Conservation (phyloP, 192 early-diverging fungal species). For the Pilobolus umbonatus region DNA sequence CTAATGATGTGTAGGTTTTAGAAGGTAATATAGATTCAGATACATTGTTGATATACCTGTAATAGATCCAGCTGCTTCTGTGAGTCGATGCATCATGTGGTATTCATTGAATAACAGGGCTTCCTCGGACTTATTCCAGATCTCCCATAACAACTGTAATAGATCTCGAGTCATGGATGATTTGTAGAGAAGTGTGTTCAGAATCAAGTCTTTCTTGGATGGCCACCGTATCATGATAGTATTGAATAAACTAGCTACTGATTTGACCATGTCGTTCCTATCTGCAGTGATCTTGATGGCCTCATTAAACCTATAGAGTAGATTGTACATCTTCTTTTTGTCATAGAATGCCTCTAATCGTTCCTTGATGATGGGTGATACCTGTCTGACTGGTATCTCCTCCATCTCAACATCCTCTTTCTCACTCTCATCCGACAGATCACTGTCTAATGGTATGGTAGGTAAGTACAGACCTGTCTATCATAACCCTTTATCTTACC, state of each 20-base stretch:
- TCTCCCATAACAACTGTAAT: constrained; percentile 13
- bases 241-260: constrained; percentile 40
- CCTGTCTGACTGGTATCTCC: constrained; percentile 27
- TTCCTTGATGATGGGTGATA: constrained; percentile 3
- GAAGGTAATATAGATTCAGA: background rate
- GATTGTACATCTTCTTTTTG: background rate
- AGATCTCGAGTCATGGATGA: background rate
- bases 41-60: background rate
- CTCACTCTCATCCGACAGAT: constrained; percentile 35
- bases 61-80: background rate
- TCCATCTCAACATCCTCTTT: constrained; percentile 40
- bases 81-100: constrained; percentile 2
- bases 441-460: constrained; percentile 26
- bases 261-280: background rate
- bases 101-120: background rate
- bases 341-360: constrained; percentile 5
- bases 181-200: constrained; percentile 44
- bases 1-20: constrained; percentile 23
- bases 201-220: constrained; percentile 45
- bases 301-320: background rate
- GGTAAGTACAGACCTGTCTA: too few species aligned
- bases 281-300: background rate
- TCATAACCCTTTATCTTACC: too few species aligned
- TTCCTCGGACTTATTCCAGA: constrained; percentile 5
- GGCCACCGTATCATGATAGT: constrained; percentile 57